Evolutionary conservation across 495 filamentous ascomycete species (phyloP), one percentile per base, ranked within the genome.

Genomic region (Podospora anserina): DNA sequence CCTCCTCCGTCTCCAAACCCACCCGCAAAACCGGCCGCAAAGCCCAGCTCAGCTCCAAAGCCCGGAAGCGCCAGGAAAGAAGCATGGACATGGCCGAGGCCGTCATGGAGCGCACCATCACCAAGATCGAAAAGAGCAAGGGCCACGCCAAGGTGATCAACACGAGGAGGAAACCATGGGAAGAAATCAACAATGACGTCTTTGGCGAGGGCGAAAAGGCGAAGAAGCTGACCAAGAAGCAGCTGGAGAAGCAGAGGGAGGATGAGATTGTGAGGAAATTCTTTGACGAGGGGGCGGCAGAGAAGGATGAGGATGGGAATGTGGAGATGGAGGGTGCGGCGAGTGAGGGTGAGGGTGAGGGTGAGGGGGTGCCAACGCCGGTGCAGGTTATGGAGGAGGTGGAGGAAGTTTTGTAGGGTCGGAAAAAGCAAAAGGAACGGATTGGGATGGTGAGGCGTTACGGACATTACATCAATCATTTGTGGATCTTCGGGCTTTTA

Each of bases 41-140:
- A 23, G 84, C 87, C 67, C 80, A 81, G 4, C 66, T 90, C 68
- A 89, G 87, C 64, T 82, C 85, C 71, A 87, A 87, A 66, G 90
- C 92, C 69, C 84, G 86, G 11, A 76, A 84, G 74, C 82, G 92
- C 60, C 86, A 91, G 34, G 87, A 92, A 73, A 91, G 89, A 78
- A 88, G 81, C 28, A 82, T 93, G 71, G 91, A 94, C 74, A 85
- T 87, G 67, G 93, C 91, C 44, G 91, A 91, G 71, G 83, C 83
- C 6, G 80, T 90, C 71, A 80, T 88, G 76, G 91, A 92, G 72
- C 88, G 88, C 74, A 82, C 87, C 64, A 87, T 89, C 74, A 83
- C 81, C 64, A 96, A 94, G 76, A 81, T 91, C 58, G 81, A 86
- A 65, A 87, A 87, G 74, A 93, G 90, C 78, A 81, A 87, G 70